Base-by-base conservation (phyloP, 2,329 filamentous ascomycete species). In the Aspergillus proliferans region DNA sequence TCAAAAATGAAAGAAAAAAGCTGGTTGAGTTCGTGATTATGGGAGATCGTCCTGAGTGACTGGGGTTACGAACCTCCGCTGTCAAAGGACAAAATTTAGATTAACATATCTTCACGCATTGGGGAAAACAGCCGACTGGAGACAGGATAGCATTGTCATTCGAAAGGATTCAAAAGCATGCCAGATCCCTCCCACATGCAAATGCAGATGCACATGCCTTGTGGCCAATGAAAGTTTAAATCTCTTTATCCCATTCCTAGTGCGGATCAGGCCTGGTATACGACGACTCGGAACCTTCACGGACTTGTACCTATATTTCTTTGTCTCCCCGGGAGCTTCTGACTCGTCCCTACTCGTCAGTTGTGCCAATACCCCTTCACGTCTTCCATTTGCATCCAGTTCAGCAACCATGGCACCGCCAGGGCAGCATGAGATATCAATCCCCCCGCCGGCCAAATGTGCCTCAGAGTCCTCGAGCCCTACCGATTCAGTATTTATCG, bases 401-500 rank as follows among this genome's bases (percentile, higher is more conserved):
- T 9, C 47, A 47, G 44, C 22, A 39, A 49, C 19, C 45, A 58
- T 59, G 57, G 55, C 54, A 22, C 15, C 14, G n/a, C 45, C 46
- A 15, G 52, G 57, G 24, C 38, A 58, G 42, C 50, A 18, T 19
- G 45, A 47, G 18, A 43, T 58, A 33, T 47, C 55, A 5, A 52
- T 52, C 6, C 58, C 58, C 4, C 53, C 55, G 15, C 33, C 54
- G 19, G 57, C 54, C 38, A 53, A 49, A 38, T 57, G 51, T 49
- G 48, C 50, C 4, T 47, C 46, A 12, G 46, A 30, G 5, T 45
- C 50, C 43, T 45, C 42, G 6, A 56, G 45, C 33, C 53, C 53
- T 2, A 62, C 54, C 22, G 56, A 57, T 38, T 38, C 49, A 9
- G 60, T 57, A 14, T 53, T 63, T 28, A 45, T 48, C n/a, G 56